Conservation (phyloP, 345 rosid genomes). For the Eucalyptus paniculata region DNA sequence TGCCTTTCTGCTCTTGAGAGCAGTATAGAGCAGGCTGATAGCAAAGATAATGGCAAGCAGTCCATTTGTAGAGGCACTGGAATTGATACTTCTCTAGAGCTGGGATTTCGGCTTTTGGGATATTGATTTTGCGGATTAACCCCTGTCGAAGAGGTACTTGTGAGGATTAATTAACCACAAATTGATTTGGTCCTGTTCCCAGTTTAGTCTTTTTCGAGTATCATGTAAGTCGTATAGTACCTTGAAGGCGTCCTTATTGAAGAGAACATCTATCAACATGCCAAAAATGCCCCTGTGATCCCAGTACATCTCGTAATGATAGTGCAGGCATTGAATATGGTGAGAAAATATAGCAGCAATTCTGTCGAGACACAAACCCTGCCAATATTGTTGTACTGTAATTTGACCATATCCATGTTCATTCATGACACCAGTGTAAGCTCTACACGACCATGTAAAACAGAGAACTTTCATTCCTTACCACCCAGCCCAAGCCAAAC, state of each 20-base stretch:
- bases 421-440: too few species aligned
- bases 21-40: conserved; percentile 32
- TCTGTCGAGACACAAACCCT: too few species aligned
- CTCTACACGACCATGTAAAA: too few species aligned
- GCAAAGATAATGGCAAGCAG: conserved; percentile 59
- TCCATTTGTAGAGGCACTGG: conserved; percentile 56
- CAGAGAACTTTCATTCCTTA: too few species aligned
- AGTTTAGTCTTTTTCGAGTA: background rate
- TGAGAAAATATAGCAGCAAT: too few species aligned
- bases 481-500: too few species aligned
- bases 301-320: conserved; percentile 51
- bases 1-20: conserved; percentile 49
- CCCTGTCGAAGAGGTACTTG: conserved; percentile 24
- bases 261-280: conserved; percentile 62
- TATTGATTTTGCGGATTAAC: conserved; percentile 33
- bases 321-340: conserved; percentile 42
- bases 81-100: conserved; percentile 22
- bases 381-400: too few species aligned
- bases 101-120: conserved; percentile 22
- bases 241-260: conserved; percentile 65
- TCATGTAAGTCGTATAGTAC: background rate
- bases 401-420: too few species aligned
- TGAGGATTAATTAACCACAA: background rate
- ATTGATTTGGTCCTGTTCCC: background rate
- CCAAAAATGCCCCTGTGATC: conserved; percentile 75